These are phyloP conservation scores for Musa schizocarpa DNA, from an alignment of 176 grass and related monocot species.

Conservation along the genomic window DNA sequence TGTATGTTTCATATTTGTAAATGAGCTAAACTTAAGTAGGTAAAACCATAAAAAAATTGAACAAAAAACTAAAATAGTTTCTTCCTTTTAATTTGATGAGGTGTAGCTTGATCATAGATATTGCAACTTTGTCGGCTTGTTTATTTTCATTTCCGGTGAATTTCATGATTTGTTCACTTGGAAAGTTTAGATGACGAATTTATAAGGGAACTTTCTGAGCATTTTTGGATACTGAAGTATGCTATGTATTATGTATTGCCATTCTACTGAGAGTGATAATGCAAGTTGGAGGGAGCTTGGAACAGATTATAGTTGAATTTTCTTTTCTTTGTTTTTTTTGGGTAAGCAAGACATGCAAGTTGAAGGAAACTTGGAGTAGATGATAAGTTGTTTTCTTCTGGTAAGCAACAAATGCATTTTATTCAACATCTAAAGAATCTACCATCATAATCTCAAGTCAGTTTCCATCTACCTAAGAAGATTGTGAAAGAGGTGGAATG, in stretches of 20 bases:
- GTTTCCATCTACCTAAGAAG: too few species aligned
- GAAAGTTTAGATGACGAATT: neutral
- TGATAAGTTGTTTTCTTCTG: neutral
- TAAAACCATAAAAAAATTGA: neutral
- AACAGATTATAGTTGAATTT: neutral
- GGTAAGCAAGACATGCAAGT: neutral
- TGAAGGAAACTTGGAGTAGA: neutral
- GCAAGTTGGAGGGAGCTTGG: neutral
- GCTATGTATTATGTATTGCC: neutral
- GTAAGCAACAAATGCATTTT: neutral
- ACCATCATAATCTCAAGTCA: too few species aligned
- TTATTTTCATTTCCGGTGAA: neutral
- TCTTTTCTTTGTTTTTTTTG: neutral
- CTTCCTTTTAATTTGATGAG: neutral
- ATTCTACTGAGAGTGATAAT: neutral
- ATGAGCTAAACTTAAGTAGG: too few species aligned
- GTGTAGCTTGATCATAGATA: neutral
- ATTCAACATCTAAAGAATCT: neutral
- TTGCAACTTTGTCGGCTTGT: neutral
- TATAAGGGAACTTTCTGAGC: neutral
- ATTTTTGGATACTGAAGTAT: neutral
- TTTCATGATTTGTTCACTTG: neutral
- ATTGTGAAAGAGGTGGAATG: too few species aligned
- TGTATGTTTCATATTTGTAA: neutral
- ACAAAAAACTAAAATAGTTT: neutral